Conservation (phyloP, 352 stramenopile genomes). For the Globisporangium cystogenes region DNA sequence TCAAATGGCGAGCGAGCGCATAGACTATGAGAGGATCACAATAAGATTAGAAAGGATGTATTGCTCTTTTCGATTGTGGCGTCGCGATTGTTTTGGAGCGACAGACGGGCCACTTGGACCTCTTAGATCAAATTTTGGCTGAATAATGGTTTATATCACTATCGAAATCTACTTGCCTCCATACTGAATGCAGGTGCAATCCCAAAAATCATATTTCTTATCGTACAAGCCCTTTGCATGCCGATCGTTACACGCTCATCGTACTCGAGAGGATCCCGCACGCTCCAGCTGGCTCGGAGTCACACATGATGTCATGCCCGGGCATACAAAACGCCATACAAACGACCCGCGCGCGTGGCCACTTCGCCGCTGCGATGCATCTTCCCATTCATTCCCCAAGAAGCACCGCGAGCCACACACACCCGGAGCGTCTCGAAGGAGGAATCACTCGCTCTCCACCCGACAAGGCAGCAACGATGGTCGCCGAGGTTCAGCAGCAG, state of each 20-base stretch:
- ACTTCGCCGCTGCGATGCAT: not conserved
- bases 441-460: not conserved
- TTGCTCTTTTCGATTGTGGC: too few species aligned
- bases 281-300: not conserved
- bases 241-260: not conserved
- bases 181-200: too few species aligned
- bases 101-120: too few species aligned
- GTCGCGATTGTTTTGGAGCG: too few species aligned
- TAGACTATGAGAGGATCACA: too few species aligned
- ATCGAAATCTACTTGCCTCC: too few species aligned
- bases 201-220: too few species aligned
- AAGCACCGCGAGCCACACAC: not conserved
- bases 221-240: not conserved
- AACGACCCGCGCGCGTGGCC: not conserved
- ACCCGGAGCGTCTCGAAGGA: not conserved
- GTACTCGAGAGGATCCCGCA: too few species aligned
- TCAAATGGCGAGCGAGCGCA: too few species aligned
- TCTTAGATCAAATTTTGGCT: too few species aligned
- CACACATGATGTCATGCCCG: not conserved
- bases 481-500: slow-evolving; percentile 1
- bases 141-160: too few species aligned
- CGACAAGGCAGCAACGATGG: not conserved
- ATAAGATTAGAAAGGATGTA: too few species aligned
- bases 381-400: slow-evolving; percentile 4
- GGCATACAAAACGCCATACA: not conserved